Evolutionary conservation across 108 stramenopile genomes (phyloP), one percentile per base, ranked within the genome.

Genomic region (Skeletonema grethae): DNA sequence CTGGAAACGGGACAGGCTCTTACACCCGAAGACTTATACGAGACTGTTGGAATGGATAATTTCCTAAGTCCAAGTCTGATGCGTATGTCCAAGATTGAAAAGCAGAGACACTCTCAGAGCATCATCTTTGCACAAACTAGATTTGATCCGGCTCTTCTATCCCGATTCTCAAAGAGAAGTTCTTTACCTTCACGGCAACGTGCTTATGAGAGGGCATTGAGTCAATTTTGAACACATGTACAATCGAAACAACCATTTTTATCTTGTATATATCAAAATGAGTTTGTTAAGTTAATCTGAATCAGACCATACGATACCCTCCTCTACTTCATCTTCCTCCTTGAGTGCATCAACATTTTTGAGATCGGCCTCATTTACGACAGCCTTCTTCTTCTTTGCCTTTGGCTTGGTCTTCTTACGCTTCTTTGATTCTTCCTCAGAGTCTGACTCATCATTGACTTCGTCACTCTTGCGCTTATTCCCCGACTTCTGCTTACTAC

Each of bases 221-320:
- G 22, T 10, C 46, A 48, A 48, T 18, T 48, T 48, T 18, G 46
- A 48, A 4, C 10, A 38, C 7, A 38, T 34, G 32, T 34, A 38
- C 36, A 11, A 34, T 39, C 10, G 11, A 39, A 39, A 12, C 38
- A 12, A 39, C 12, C 38, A 39, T 39, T 39, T 39, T 12, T 43
- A 2, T n/a, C 15, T 53, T 10, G 22, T 53, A 53, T 53, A 53
- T n/a, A 43, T 43, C 15, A 3, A 43, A 15, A n/a, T 22, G 8
- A 53, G 22, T 53, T 53, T 53, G 50, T 53, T n/a, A 53, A 22
- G 0, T 22, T 53, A 53, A 53, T 20, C 50, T 24, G 50, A 69
- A 57, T 78, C 75, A 38, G 88, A 91, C 95, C 95, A 95, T 61
- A 89, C 84, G 29, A 95, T 68, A 8, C 94, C 94, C 73, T 93